Percentiles rank a stretch among this genome's conserved stretches.
phyloP scores from a whole-genome alignment of 2,329 filamentous ascomycete species.

The Diaporthe vexans region DNA sequence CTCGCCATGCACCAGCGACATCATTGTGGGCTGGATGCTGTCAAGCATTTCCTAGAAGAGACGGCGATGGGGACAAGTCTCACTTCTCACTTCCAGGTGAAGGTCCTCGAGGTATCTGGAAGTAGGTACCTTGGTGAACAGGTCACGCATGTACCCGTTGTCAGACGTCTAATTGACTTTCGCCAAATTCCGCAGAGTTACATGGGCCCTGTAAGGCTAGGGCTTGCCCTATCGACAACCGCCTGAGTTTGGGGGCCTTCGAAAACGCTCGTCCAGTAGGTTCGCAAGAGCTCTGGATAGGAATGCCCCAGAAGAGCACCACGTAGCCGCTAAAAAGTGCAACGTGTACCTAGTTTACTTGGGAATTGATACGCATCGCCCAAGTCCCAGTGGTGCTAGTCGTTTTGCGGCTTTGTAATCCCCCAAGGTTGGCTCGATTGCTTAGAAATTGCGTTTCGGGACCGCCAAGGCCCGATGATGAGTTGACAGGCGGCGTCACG shows the following conservation, averaged over 20 bases:
- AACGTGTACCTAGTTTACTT: conserved; percentile 9
- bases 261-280: background rate
- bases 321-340: conserved; percentile 9
- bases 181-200: conserved; percentile 32
- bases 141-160: conserved; percentile 37
- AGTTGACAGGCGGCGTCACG: conserved; percentile 3
- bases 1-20: background rate
- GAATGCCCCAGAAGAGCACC: background rate
- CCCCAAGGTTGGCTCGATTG: background rate
- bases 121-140: background rate
- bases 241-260: background rate
- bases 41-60: conserved; percentile 7
- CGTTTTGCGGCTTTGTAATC: conserved; percentile 26
- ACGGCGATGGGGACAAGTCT: background rate
- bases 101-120: conserved; percentile 21
- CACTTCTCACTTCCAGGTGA: background rate
- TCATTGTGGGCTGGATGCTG: background rate
- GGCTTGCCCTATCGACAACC: background rate
- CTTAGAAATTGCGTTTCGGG: conserved; percentile 36
- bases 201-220: conserved; percentile 31
- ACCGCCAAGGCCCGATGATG: background rate
- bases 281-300: background rate
- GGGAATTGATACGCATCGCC: background rate
- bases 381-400: background rate
- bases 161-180: conserved; percentile 40